Conservation (phyloP, 306 rosid genomes). For the Inga leiocalycina region DNA sequence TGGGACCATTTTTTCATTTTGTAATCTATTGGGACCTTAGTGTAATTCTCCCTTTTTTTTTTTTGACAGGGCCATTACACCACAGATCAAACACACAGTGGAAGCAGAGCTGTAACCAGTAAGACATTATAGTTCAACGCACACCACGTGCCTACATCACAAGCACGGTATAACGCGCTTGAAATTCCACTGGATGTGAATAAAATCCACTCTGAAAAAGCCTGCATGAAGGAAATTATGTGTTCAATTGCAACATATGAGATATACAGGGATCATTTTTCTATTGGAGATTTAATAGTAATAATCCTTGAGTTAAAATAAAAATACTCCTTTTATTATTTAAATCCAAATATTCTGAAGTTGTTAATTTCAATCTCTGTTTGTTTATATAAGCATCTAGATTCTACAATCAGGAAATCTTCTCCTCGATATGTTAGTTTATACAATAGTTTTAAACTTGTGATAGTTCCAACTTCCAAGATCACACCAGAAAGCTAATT, state of each 20-base stretch:
- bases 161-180: conserved; percentile 90
- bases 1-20: too few relatives aligned
- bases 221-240: conserved; percentile 56
- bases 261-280: conserved; percentile 5
- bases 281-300: background rate
- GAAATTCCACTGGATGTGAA: conserved; percentile 88
- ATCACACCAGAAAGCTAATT: conserved; percentile 9
- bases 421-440: conserved; percentile 6
- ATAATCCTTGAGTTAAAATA: background rate
- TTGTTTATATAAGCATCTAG: background rate
- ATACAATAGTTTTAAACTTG: background rate
- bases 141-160: conserved; percentile 98
- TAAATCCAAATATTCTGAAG: too few relatives aligned
- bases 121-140: conserved; percentile 64
- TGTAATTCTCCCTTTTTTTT: too few relatives aligned
- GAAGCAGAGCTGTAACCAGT: conserved; percentile 56
- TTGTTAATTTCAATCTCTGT: background rate
- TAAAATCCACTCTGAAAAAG: conserved; percentile 82
- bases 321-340: too few relatives aligned
- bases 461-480: background rate
- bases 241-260: conserved; percentile 19
- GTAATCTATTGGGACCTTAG: too few relatives aligned
- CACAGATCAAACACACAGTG: too few relatives aligned
- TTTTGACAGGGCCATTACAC: too few relatives aligned
- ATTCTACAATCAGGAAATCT: background rate